These are phyloP conservation scores for Vitis amurensis DNA, from an alignment of 164 flowering plant genomes.

Conservation along the genomic window DNA sequence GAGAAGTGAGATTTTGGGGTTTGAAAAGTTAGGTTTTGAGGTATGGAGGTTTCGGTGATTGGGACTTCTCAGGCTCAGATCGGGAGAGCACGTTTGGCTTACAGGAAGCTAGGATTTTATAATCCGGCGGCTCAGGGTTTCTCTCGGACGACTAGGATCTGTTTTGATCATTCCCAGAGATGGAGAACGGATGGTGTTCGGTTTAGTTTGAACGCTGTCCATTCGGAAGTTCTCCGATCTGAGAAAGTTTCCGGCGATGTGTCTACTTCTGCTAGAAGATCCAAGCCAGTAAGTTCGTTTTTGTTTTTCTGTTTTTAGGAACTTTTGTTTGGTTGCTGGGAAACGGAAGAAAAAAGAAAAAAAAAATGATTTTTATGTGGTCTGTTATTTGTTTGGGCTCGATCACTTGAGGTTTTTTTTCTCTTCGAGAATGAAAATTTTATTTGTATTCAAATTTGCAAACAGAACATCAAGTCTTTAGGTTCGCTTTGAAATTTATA, in stretches of 20 bases:
- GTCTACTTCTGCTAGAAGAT: conserved; percentile 6
- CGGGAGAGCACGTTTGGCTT: conserved; percentile 15
- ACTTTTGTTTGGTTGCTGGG: background rate
- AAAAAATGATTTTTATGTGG: background rate
- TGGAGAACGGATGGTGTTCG: conserved; percentile 28
- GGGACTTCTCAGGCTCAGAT: conserved; percentile 42
- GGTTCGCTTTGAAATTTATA: no score
- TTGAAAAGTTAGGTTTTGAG: no score
- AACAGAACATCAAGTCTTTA: no score
- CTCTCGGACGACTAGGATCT: conserved; percentile 8
- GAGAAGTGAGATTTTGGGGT: no score
- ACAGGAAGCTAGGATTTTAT: conserved; percentile 29
- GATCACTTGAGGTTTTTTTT: no score
- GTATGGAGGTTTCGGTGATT: conserved; percentile 65
- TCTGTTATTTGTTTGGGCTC: background rate
- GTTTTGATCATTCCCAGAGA: conserved; percentile 24
- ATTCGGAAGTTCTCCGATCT: conserved; percentile 18
- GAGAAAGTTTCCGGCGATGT: conserved; percentile 7
- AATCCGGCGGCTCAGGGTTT: conserved; percentile 16
- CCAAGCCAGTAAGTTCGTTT: conserved; percentile 34
- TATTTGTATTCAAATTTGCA: no score
- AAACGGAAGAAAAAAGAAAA: background rate
- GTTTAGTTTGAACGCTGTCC: conserved; percentile 34
- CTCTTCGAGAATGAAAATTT: no score
- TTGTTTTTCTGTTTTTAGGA: background rate